Conservation (phyloP, 257 asterid genomes). For the Fraxinus cuspidata region DNA sequence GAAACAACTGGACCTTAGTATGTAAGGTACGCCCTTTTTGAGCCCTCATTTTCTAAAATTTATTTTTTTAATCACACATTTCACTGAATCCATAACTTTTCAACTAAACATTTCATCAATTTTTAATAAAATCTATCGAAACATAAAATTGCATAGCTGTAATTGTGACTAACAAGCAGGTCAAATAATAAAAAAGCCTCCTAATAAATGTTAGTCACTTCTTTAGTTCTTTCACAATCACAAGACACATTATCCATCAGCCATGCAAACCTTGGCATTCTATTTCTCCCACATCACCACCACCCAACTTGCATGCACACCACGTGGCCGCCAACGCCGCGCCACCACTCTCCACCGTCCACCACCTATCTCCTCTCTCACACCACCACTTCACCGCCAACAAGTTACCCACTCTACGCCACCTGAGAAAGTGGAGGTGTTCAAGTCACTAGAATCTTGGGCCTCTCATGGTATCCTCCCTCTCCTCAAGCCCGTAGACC, state of each 20-base stretch:
- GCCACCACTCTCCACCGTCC: slow-evolving; percentile 16
- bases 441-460: slow-evolving; percentile 46
- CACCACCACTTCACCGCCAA: not conserved
- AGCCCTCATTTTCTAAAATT: too few relatives aligned
- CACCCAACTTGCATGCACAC: not conserved
- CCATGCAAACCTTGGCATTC: slow-evolving; percentile 25
- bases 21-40: too few relatives aligned
- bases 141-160: not conserved
- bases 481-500: slow-evolving; percentile 34
- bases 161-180: not conserved
- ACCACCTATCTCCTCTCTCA: not conserved
- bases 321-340: not conserved
- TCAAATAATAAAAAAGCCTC: not conserved
- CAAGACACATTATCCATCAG: not conserved
- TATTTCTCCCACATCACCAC: slow-evolving; percentile 8
- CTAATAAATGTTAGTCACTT: not conserved
- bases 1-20: too few relatives aligned
- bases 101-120: too few relatives aligned
- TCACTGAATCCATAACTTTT: too few relatives aligned
- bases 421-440: slow-evolving; percentile 31
- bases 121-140: too few relatives aligned
- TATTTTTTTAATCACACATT: too few relatives aligned
- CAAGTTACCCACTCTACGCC: slow-evolving; percentile 35
- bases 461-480: slow-evolving; percentile 26
- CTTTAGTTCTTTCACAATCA: not conserved